A percentile compares a stretch with the other conserved stretches of the same genome.
Evolutionary conservation across 305 asterid species (phyloP).

Genomic region (Coffea humblotiana): DNA sequence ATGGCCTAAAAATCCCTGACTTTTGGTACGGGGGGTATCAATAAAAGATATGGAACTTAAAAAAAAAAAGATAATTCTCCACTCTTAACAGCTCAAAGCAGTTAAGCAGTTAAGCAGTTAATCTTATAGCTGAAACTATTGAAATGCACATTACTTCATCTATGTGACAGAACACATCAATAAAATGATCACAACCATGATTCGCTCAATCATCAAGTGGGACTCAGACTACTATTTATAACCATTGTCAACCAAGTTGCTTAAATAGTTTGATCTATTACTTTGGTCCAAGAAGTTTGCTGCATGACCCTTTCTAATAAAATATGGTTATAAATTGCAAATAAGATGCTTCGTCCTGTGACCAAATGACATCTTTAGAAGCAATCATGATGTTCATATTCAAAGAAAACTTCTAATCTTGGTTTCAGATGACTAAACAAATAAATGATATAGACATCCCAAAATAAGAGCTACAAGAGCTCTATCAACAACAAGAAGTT

Average conservation of each 20-base stretch:
- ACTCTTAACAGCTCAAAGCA: not conserved
- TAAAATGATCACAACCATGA: not conserved
- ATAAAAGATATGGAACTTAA: no score
- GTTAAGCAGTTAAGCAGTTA: not conserved
- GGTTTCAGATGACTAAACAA: not conserved
- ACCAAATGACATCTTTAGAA: not conserved
- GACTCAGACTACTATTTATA: no score
- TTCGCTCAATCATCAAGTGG: not conserved
- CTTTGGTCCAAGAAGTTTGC: not conserved
- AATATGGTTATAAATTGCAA: not conserved
- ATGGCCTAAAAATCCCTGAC: no score
- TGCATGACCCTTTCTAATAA: not conserved
- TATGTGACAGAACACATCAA: not conserved
- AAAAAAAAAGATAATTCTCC: not conserved
- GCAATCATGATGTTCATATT: not conserved
- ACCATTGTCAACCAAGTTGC: not conserved
- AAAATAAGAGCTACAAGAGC: not conserved
- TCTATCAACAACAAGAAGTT: no score
- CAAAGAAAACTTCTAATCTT: not conserved
- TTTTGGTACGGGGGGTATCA: no score
- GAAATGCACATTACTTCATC: not conserved
- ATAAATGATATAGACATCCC: constrained; percentile 11
- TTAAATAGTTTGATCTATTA: not conserved
- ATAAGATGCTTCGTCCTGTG: not conserved
- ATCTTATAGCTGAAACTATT: not conserved